Evolutionary conservation across 106 monocot genomes (phyloP).

Genomic region (Acorus gramineus): DNA sequence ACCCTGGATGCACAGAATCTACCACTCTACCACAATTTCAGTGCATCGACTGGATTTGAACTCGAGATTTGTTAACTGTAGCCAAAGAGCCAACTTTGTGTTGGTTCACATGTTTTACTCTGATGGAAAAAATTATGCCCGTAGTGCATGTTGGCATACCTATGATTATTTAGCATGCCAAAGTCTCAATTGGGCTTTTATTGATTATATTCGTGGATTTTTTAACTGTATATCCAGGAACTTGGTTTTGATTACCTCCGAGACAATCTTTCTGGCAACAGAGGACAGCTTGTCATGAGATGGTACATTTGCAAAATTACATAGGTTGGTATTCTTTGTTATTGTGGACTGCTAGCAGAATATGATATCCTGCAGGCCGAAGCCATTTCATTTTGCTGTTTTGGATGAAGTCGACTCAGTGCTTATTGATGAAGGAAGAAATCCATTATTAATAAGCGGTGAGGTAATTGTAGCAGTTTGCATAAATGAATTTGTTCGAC

Average conservation of each 20-base stretch:
- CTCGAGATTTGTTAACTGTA: too few relatives aligned
- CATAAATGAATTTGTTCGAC: too few relatives aligned
- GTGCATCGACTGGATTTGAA: too few relatives aligned
- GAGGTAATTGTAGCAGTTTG: constrained; percentile 42
- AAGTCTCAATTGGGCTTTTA: neutral
- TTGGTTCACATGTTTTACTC: too few relatives aligned
- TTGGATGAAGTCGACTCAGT: constrained; percentile 99
- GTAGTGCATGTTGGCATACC: too few relatives aligned
- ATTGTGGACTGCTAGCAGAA: constrained; percentile 4
- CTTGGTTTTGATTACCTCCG: constrained; percentile 98
- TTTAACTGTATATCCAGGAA: constrained; percentile 33
- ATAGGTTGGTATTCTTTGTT: neutral
- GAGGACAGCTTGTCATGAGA: constrained; percentile 91
- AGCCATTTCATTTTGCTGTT: constrained; percentile 90
- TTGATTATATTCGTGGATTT: too few relatives aligned
- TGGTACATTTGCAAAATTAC: constrained; percentile 40
- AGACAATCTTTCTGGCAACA: constrained; percentile 81
- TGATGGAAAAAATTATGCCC: too few relatives aligned
- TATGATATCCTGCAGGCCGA: constrained; percentile 43
- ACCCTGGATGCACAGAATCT: too few relatives aligned
- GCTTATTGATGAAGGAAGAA: constrained; percentile 98
- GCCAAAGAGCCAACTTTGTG: too few relatives aligned
- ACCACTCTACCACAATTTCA: too few relatives aligned
- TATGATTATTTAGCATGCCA: too few relatives aligned
- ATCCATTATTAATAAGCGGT: constrained; percentile 94